Percentiles rank a stretch among this genome's conserved stretches.
Evolutionary conservation across 2,329 filamentous ascomycete species (phyloP).

Genomic region (Ophiostoma angusticollis): DNA sequence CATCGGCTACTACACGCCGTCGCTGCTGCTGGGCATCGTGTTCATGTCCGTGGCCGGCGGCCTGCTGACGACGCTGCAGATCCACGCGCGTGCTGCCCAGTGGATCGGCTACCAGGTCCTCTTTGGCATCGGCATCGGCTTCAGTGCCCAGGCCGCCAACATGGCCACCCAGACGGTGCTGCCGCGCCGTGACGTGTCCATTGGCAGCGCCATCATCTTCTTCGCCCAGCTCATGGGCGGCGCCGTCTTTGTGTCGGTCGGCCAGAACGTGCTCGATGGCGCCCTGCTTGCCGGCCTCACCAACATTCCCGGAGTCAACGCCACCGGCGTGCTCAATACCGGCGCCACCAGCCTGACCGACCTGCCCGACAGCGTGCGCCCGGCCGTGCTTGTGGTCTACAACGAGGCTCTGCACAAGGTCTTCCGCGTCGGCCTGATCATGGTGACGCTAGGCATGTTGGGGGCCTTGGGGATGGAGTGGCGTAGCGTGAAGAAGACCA

Average conservation of each 20-base stretch:
- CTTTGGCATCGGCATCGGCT: conserved; percentile 31
- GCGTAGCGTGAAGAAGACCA: conserved; percentile 30
- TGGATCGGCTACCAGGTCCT: conserved; percentile 33
- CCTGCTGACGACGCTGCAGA: conserved; percentile 26
- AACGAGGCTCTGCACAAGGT: conserved; percentile 45
- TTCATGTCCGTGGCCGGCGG: conserved; percentile 28
- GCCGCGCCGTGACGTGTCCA: conserved; percentile 25
- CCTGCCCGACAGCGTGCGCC: conserved; percentile 15
- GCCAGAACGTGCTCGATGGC: conserved; percentile 31
- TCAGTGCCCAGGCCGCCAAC: conserved; percentile 31
- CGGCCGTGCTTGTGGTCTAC: conserved; percentile 32
- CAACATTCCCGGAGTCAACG: conserved; percentile 18
- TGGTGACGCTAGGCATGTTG: conserved; percentile 39
- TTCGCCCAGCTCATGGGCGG: conserved; percentile 34
- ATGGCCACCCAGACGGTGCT: conserved; percentile 34
- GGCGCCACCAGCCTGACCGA: conserved; percentile 15
- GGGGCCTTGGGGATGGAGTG: conserved; percentile 47
- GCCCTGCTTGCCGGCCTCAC: conserved; percentile 25
- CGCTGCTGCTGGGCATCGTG: conserved; percentile 26
- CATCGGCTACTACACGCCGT: conserved; percentile 33
- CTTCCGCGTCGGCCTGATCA: conserved; percentile 47
- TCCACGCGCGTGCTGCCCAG: conserved; percentile 19
- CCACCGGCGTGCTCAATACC: conserved; percentile 10
- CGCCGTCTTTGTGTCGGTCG: conserved; percentile 32
- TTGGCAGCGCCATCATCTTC: conserved; percentile 31